Percentiles rank a stretch among this genome's conserved stretches.
Conservation (phyloP, 441 rosid species). For the Pelargonium fulgidum region DNA sequence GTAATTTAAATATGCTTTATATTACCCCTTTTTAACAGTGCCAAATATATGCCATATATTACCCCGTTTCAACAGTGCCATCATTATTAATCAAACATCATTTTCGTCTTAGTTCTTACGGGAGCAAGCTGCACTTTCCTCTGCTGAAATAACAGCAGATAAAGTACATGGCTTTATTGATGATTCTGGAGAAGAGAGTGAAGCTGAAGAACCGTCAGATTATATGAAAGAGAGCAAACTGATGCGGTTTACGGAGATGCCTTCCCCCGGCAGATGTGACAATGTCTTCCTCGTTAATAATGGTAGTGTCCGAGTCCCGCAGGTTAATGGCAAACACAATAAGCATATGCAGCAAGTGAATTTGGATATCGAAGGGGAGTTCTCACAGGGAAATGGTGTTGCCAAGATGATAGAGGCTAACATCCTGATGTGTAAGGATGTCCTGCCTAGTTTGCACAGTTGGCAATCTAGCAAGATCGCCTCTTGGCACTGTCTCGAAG, state of each 20-base stretch:
- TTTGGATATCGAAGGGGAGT: slow-evolving; percentile 36
- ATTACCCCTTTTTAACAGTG: too few species aligned
- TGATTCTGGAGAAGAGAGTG: slow-evolving; percentile 66
- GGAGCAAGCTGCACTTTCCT: slow-evolving; percentile 85
- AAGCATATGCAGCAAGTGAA: slow-evolving; percentile 44
- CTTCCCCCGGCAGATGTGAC: slow-evolving; percentile 35
- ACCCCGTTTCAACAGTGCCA: too few species aligned
- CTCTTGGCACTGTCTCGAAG: slow-evolving; percentile 84
- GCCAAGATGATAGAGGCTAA: slow-evolving; percentile 60
- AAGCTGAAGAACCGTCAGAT: slow-evolving; percentile 48
- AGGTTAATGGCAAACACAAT: slow-evolving; percentile 85
- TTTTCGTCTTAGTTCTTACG: slow-evolving; percentile 58
- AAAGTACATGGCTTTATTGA: slow-evolving; percentile 55
- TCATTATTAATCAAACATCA: slow-evolving; percentile 14
- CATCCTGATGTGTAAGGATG: slow-evolving; percentile 61
- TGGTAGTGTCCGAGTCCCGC: slow-evolving; percentile 51
- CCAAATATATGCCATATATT: background rate
- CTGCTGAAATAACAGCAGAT: slow-evolving; percentile 72
- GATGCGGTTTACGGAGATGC: slow-evolving; percentile 44
- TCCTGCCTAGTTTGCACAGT: slow-evolving; percentile 76
- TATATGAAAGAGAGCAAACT: slow-evolving; percentile 40
- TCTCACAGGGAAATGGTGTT: slow-evolving; percentile 54
- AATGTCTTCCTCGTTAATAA: slow-evolving; percentile 34
- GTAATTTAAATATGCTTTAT: slow-evolving; percentile 3
- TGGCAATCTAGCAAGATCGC: slow-evolving; percentile 87